Base-by-base conservation (phyloP, 2,329 filamentous ascomycete genomes). In the Cladosporium sp. region DNA sequence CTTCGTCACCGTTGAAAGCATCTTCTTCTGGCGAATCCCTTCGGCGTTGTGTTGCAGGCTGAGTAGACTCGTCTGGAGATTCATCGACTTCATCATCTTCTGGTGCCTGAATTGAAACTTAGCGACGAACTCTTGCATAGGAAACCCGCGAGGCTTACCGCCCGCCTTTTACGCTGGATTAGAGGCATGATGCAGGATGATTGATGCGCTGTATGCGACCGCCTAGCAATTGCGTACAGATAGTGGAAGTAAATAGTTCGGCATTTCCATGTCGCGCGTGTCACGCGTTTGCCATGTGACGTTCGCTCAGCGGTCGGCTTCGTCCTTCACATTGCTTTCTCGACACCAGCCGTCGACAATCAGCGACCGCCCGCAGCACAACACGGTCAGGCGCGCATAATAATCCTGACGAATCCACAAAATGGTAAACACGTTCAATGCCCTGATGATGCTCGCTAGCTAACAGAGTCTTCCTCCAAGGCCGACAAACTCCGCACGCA, bases 401-500 rank as follows among this genome's bases (percentile, higher is more conserved):
- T 22, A 45, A n/a, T 22, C 15, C 15, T 10, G 25, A 37, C 12
- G 32, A 37, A 19, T 24, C 36, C 39, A 42, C 51, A 52, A 32
- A 52, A 54, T 54, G 51, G 51, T 54, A 54, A n/a, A 25, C 17
- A 32, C 5, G 15, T 36, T 6, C 6, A 28, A 20, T 12, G 2
- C 15, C 22, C 22, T 17, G 4, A 28, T 10, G 15, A 45, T 40
- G 17, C 10, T 5, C n/a, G n/a, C 25, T 28, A 15, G 34, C 54
- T 57, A 24, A 57, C 17, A 34, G 28, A 4, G 28, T 17, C 5
- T 10, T 32, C 17, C 17, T 10, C 6, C 24, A 25, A 57, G 94
- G 94, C 94, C 75, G 94, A 99, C 79, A 99, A 99, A 78, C 89
- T 99, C 64, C 92, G 94, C 72, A 94, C 91, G 9, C 90, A 96